Conservation (phyloP, 208 protist species). For the Naegleria fowleri region DNA sequence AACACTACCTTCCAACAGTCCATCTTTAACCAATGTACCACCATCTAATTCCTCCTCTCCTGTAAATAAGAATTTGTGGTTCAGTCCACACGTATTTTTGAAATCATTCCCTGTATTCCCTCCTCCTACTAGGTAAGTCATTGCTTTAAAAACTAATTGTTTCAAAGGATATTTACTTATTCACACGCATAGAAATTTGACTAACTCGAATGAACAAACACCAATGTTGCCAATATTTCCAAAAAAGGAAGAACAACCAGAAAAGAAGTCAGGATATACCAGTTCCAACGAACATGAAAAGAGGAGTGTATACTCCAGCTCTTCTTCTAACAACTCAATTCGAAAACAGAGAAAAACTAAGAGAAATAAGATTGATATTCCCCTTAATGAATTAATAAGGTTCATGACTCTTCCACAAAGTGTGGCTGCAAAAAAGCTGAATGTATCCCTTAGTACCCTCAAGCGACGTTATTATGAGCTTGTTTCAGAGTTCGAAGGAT, state of each 20-base stretch:
- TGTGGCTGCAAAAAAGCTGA: not conserved
- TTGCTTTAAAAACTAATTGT: not conserved
- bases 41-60: too few species aligned
- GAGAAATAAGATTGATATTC: slow-evolving; percentile 19
- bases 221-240: not conserved
- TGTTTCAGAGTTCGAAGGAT: not conserved
- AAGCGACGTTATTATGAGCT: not conserved
- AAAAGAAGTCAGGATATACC: not conserved
- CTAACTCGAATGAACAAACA: not conserved
- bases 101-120: not conserved
- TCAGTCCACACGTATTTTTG: not conserved
- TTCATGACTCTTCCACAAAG: slow-evolving; percentile 7
- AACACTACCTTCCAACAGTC: too few species aligned
- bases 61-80: not conserved
- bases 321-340: not conserved
- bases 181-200: not conserved
- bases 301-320: not conserved
- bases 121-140: not conserved
- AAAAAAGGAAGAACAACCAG: not conserved
- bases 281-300: not conserved
- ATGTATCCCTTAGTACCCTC: not conserved
- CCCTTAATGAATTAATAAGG: not conserved
- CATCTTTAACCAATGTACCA: too few species aligned
- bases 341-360: not conserved
- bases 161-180: not conserved